Evolutionary conservation across 768 basidiomycete species (phyloP), one percentile per base, ranked within the genome.

Genomic region (Tylopilus plumbeoviolaceoides): DNA sequence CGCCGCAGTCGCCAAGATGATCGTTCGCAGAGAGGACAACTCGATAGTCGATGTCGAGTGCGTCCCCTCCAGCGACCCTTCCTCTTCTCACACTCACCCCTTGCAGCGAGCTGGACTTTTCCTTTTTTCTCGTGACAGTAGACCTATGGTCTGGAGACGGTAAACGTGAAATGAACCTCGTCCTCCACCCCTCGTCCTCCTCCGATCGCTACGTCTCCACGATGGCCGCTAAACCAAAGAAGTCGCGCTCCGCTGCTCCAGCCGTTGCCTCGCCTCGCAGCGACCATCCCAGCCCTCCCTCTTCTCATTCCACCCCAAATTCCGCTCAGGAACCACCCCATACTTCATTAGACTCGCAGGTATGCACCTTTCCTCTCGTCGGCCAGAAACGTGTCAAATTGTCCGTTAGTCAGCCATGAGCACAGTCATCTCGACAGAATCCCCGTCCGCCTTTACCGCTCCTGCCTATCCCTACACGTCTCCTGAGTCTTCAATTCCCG

Each of bases 61-160:
- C 62, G 89, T 77, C 52, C 36, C 41, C 0, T 21, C 11, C 18
- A 20, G 30, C 30, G 7, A 7, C n/a, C 33, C 38, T 33, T 36
- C 44, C 43, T 43, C 42, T 45, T 15, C 39, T 14, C 56, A 17
- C 57, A 30, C 57, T 57, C 27, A 53, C 2, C 15, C 7, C 17
- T 27, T 5, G 12, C 63, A 95, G 94, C 58, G 86, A 91, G 44
- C 77, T 95, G 46, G 89, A 95, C 68, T 84, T 79, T 56, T 88
- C 89, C 1, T 95, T 93, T 71, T 91, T 98, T 67, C 70, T 97
- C 40, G 87, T 92, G 25, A 89, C 90, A 17, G 91, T 91, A n/a
- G 94, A 97, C 71, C 73, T 98, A 3, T 95, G 92, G 89, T 91
- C 90, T 0, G 78, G 77, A 41, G 91, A 94, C 60, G 87, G 83